phyloP scores from a whole-genome alignment of 1,284 basidiomycete genomes.

The Somion occarium region DNA sequence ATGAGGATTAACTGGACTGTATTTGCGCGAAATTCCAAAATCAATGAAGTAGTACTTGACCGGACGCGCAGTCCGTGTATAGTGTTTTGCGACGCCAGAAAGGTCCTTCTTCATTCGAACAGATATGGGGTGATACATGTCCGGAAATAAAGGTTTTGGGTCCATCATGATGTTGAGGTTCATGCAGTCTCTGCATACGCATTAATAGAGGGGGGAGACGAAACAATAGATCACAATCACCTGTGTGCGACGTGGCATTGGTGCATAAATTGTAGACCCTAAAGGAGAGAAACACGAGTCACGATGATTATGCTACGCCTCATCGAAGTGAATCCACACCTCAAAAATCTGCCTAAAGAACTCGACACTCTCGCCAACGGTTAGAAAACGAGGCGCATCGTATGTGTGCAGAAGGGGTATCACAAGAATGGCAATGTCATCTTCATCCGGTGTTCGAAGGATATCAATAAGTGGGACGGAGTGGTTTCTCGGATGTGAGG shows the following conservation, averaged over 20 bases:
- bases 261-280: too few species aligned
- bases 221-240: slow-evolving; percentile 13
- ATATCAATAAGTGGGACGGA: slow-evolving; percentile 23
- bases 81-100: slow-evolving; percentile 18
- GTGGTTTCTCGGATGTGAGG: slow-evolving; percentile 21
- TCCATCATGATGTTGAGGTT: slow-evolving; percentile 37
- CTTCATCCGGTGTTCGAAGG: slow-evolving; percentile 15
- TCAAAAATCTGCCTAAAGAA: too few species aligned
- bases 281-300: too few species aligned
- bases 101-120: slow-evolving; percentile 13
- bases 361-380: slow-evolving; percentile 9
- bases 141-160: slow-evolving; percentile 20
- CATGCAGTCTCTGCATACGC: too few species aligned
- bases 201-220: slow-evolving; percentile 28
- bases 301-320: too few species aligned
- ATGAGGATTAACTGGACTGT: slow-evolving; percentile 3
- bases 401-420: neutral
- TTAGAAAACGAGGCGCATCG: neutral
- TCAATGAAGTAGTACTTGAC: slow-evolving; percentile 31
- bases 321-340: slow-evolving; percentile 3
- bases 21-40: slow-evolving; percentile 32
- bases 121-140: slow-evolving; percentile 24
- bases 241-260: too few species aligned
- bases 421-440: slow-evolving; percentile 15
- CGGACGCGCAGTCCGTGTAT: slow-evolving; percentile 25